These are phyloP conservation scores for Alnus rubra DNA, from an alignment of 306 rosid genomes.

Conservation along the genomic window DNA sequence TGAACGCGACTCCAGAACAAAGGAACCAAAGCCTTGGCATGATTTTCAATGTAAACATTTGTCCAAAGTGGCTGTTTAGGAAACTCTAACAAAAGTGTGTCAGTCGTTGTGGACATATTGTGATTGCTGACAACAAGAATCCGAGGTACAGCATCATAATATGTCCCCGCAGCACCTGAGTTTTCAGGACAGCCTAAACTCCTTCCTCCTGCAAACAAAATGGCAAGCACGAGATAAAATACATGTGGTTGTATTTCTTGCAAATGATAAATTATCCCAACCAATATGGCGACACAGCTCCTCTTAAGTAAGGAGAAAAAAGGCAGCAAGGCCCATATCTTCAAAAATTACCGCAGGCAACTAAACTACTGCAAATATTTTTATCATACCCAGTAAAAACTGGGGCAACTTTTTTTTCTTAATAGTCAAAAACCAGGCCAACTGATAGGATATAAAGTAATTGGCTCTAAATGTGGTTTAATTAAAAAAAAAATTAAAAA, in stretches of 20 bases:
- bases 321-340: slow-evolving; percentile 4
- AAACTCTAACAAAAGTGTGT: slow-evolving; percentile 86
- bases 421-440: background rate
- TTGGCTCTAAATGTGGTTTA: background rate
- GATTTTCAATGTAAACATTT: slow-evolving; percentile 77
- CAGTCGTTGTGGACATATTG: slow-evolving; percentile 81
- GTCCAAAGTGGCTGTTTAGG: slow-evolving; percentile 97
- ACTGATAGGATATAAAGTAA: background rate
- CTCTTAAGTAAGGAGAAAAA: slow-evolving; percentile 1
- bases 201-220: slow-evolving; percentile 64
- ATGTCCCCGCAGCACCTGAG: slow-evolving; percentile 95
- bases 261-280: slow-evolving; percentile 16
- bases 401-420: background rate
- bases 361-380: background rate
- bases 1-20: slow-evolving; percentile 96
- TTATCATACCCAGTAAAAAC: background rate
- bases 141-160: slow-evolving; percentile 92
- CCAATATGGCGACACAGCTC: slow-evolving; percentile 3
- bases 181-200: slow-evolving; percentile 91
- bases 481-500: too few relatives aligned
- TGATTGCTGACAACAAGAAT: slow-evolving; percentile 75
- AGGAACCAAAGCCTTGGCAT: slow-evolving; percentile 95
- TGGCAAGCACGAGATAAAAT: slow-evolving; percentile 20
- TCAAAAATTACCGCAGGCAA: background rate
- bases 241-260: slow-evolving; percentile 14